Conservation (phyloP, 2,329 filamentous ascomycete species). For the Nannizziopsis barbatae region DNA sequence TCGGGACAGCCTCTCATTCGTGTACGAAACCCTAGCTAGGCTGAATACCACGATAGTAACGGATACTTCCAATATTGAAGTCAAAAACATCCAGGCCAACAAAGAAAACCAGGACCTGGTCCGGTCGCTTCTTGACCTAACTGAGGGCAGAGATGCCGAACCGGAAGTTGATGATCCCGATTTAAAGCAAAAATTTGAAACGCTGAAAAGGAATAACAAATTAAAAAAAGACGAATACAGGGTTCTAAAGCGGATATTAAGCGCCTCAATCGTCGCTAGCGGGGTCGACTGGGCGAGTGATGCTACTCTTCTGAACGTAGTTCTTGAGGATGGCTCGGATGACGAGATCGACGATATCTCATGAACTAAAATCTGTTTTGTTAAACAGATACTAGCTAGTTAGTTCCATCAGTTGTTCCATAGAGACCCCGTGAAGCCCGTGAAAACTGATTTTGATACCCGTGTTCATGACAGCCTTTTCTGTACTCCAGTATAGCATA, state of each 20-base stretch:
- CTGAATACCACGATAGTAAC: conserved; percentile 43
- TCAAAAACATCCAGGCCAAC: conserved; percentile 46
- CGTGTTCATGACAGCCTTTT: too few species aligned
- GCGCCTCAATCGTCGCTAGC: conserved; percentile 67
- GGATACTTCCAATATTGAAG: conserved; percentile 47
- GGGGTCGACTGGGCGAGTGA: conserved; percentile 72
- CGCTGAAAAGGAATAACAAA: conserved; percentile 49
- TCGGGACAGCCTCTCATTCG: conserved; percentile 56
- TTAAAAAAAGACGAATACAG: conserved; percentile 57
- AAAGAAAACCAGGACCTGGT: conserved; percentile 54
- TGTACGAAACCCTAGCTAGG: conserved; percentile 49
- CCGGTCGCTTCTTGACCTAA: conserved; percentile 51
- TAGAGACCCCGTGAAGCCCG: too few species aligned
- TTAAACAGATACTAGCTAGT: too few species aligned
- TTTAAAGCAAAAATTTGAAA: conserved; percentile 40
- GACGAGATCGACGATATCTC: conserved; percentile 7
- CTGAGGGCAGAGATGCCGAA: conserved; percentile 42
- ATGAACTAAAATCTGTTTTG: background rate
- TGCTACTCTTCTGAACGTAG: conserved; percentile 54
- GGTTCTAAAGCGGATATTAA: conserved; percentile 66
- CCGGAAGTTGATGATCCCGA: conserved; percentile 15
- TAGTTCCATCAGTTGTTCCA: too few species aligned
- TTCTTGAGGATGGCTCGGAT: conserved; percentile 47
- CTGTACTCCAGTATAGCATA: too few species aligned
- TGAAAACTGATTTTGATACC: too few species aligned